phyloP scores from a whole-genome alignment of 148 eudicot species.

The Gaultheria prostrata region DNA sequence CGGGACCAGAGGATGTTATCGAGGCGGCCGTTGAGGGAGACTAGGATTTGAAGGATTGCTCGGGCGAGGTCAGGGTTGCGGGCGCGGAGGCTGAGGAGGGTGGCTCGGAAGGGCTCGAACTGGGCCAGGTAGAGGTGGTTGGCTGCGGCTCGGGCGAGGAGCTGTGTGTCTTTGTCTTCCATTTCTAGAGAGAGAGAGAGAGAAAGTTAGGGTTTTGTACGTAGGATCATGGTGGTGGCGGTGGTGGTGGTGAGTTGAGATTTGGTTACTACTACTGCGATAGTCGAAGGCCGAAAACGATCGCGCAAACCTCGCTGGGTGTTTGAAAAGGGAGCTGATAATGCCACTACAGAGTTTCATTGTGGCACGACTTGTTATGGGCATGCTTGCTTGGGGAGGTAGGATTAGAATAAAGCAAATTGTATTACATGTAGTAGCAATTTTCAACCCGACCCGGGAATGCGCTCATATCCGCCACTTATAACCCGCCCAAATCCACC shows the following conservation, averaged over 20 bases:
- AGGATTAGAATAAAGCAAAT: too few species aligned
- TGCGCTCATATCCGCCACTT: too few species aligned
- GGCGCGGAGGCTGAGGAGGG: constrained; percentile 63
- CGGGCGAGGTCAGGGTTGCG: constrained; percentile 69
- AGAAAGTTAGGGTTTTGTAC: neutral
- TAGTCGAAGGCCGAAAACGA: neutral
- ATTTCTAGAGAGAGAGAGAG: constrained; percentile 5
- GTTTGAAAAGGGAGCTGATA: neutral
- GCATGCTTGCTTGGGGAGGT: neutral
- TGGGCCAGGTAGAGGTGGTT: constrained; percentile 87
- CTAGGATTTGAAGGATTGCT: constrained; percentile 64
- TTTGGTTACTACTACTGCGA: neutral
- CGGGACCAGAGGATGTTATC: constrained; percentile 48
- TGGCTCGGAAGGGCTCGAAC: constrained; percentile 88
- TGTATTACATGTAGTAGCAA: too few species aligned
- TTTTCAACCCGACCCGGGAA: too few species aligned
- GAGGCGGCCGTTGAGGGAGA: constrained; percentile 56
- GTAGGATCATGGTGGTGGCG: neutral
- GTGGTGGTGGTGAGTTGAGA: neutral
- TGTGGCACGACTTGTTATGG: neutral
- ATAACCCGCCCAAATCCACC: too few species aligned
- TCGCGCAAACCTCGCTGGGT: neutral
- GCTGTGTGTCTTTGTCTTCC: constrained; percentile 57
- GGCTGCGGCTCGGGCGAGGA: constrained; percentile 51
- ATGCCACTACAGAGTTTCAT: neutral